phyloP scores from a whole-genome alignment of 2,329 filamentous ascomycete species.

The Triangularia verruculosa region DNA sequence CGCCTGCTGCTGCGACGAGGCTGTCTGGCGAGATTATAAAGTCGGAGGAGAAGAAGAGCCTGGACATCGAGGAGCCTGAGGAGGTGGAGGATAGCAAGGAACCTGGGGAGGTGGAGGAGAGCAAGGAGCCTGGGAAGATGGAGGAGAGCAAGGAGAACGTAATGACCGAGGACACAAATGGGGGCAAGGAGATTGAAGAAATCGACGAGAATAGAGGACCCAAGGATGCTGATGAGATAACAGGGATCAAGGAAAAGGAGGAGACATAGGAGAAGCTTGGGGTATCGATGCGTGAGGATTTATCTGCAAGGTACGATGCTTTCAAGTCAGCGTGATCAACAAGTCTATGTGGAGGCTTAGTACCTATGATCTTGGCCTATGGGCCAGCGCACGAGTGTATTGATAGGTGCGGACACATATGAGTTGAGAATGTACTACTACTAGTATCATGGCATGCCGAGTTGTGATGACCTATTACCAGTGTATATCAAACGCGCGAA shows the following conservation, averaged over 20 bases:
- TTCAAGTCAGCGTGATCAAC: background rate
- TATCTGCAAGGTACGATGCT: background rate
- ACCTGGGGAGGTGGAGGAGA: background rate
- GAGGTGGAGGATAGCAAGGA: background rate
- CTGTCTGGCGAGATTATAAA: background rate
- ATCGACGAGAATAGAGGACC: background rate
- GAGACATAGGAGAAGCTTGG: background rate
- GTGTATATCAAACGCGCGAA: no score
- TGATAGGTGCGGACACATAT: no score
- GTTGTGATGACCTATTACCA: no score
- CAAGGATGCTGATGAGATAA: background rate
- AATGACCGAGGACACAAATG: background rate
- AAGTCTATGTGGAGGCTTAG: constrained; percentile 24
- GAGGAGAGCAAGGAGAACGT: no score
- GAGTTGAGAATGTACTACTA: no score
- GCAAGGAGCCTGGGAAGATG: background rate
- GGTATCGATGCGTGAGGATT: background rate
- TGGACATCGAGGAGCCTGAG: background rate
- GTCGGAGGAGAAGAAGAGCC: background rate
- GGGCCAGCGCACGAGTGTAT: no score
- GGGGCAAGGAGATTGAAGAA: background rate
- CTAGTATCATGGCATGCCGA: no score
- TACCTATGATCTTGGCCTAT: constrained; percentile 24
- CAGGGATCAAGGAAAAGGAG: background rate
- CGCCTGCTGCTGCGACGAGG: background rate